Conservation (phyloP, 2,329 filamentous ascomycete species). For the Colletotrichum melonis region DNA sequence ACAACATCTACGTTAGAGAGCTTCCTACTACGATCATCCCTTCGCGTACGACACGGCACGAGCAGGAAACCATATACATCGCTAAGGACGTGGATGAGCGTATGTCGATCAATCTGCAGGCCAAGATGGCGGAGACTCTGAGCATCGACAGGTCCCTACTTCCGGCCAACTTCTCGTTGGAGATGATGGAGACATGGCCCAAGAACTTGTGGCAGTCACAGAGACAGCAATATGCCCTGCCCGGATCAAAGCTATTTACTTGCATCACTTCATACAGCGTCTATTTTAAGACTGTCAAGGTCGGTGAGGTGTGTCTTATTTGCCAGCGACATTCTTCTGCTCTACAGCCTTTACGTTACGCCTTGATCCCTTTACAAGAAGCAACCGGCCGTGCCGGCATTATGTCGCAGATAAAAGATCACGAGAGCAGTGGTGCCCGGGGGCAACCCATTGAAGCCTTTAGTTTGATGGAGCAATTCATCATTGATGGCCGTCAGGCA, state of each 20-base stretch:
- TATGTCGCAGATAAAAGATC: neutral
- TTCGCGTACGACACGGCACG: neutral
- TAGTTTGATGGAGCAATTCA: constrained; percentile 7
- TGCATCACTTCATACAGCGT: neutral
- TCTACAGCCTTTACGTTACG: constrained; percentile 1
- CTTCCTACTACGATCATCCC: neutral
- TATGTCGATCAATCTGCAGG: neutral
- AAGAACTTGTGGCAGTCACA: neutral
- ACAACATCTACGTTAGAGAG: constrained; percentile 10
- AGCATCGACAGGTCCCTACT: neutral
- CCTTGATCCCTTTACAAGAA: neutral
- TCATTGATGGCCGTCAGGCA: constrained; percentile 1
- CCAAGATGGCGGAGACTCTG: neutral
- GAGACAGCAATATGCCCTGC: neutral
- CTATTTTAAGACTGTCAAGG: neutral
- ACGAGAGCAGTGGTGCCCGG: neutral
- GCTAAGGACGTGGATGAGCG: constrained; percentile 1
- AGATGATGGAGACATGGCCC: neutral
- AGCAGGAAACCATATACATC: constrained; percentile 2
- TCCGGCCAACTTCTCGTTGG: neutral
- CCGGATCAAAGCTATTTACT: neutral
- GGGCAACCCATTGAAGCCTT: neutral
- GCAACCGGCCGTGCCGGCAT: neutral
- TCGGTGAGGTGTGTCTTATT: neutral
- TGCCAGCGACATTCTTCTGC: constrained; percentile 6